Evolutionary conservation across 202 grass and related monocot species (phyloP).

Genomic region (Setaria viridis): DNA sequence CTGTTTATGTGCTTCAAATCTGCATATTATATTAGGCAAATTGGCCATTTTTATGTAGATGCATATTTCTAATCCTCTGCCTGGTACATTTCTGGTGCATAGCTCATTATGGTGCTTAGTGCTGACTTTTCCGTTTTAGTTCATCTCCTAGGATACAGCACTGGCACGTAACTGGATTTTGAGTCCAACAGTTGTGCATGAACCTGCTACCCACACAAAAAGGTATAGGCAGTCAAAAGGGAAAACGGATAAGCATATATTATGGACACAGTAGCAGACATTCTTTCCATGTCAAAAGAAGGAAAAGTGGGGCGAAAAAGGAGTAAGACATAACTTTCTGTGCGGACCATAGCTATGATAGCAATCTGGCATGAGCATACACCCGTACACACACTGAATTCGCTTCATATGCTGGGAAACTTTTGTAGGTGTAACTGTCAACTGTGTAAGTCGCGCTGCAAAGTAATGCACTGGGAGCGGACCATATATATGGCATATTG

Average conservation of each 20-base stretch:
- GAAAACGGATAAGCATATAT: background rate
- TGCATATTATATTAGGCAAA: background rate
- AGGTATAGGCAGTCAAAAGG: background rate
- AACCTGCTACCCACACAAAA: constrained; percentile 22
- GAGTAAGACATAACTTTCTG: background rate
- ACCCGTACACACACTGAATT: background rate
- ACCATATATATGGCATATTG: background rate
- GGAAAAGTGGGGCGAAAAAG: constrained; percentile 13
- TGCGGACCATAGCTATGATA: constrained; percentile 20
- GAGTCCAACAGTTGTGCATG: background rate
- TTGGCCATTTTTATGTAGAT: background rate
- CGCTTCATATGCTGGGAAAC: background rate
- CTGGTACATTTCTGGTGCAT: background rate
- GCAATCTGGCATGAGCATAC: constrained; percentile 7
- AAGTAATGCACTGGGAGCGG: background rate
- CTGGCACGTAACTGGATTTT: background rate
- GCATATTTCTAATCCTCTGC: background rate
- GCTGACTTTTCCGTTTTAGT: background rate
- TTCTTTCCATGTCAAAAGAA: constrained; percentile 45
- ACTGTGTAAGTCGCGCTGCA: background rate
- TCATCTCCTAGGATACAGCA: background rate
- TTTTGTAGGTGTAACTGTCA: background rate
- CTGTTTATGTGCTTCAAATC: background rate
- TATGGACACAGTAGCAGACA: background rate
- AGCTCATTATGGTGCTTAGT: background rate